Conservation (phyloP, 179 eudicot species). For the Beta lomatogona region DNA sequence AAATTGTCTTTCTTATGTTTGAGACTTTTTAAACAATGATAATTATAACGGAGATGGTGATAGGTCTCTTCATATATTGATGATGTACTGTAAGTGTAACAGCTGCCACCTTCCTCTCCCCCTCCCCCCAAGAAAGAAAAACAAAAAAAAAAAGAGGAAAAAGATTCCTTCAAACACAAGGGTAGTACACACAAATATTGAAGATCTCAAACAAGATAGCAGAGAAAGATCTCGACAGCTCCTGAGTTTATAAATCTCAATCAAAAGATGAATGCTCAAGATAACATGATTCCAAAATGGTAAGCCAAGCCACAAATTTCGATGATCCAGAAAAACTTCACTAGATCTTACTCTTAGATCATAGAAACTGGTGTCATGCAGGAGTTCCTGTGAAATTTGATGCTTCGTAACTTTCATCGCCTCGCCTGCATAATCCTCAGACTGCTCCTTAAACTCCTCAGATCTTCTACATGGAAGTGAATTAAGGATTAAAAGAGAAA, state of each 20-base stretch:
- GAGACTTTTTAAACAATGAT: too few species aligned
- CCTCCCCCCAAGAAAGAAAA: too few species aligned
- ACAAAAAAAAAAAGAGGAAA: too few species aligned
- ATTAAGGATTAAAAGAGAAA: conserved; percentile 48
- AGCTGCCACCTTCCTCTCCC: too few species aligned
- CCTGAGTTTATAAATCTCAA: too few species aligned
- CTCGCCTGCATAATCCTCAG: conserved; percentile 20
- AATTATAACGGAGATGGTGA: too few species aligned
- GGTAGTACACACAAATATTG: not conserved
- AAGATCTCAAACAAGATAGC: not conserved
- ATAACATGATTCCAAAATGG: too few species aligned
- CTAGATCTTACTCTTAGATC: conserved; percentile 70
- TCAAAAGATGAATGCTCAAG: not conserved
- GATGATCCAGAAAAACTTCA: not conserved
- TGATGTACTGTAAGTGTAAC: too few species aligned
- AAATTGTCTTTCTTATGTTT: too few species aligned
- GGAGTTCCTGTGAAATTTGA: conserved; percentile 60
- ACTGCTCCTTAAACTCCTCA: conserved; percentile 32
- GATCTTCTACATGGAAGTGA: conserved; percentile 40
- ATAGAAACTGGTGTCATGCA: conserved; percentile 59
- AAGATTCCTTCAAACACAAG: too few species aligned
- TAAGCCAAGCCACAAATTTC: not conserved
- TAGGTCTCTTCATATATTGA: too few species aligned
- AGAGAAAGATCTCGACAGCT: not conserved
- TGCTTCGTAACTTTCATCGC: conserved; percentile 41